Base-by-base conservation (phyloP, 768 basidiomycete species). In the Boletus coccyginus region DNA sequence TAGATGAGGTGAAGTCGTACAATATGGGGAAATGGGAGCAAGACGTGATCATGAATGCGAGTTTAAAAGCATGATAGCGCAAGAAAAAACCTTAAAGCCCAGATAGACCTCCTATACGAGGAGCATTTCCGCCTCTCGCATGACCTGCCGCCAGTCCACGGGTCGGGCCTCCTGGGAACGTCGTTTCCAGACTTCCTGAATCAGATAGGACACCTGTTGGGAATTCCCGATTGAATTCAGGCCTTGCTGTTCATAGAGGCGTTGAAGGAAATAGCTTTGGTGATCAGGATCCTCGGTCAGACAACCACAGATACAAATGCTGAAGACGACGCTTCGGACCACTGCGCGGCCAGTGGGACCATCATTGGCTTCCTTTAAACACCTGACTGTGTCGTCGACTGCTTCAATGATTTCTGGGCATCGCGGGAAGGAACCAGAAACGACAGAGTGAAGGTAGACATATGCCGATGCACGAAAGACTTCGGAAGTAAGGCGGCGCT, bases 251-350 rank as follows among this genome's bases (percentile, higher is more conserved):
- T 78, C 78, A 52, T 77, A 64, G 42, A 93, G 74, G 44, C 79
- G 72, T 11, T 62, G 61, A 27, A 71, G 60, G 14, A 92, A 73
- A 58, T 76, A 74, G 3, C 57, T 41, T 50, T 78, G 79, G 57
- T 84, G 73, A 1, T 52, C 52, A 5, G 36, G 56, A 50, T 81
- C 74, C 66, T 85, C 82, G 58, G 87, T 84, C 50, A 92, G 78
- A 60, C 80, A 84, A 1, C 89, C 89, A 57, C 82, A 82, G 50
- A 93, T 79, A 64, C 86, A 90, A 56, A 90, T 84, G 44, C 82
- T 81, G 63, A 92, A 90, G 62, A 92, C 88, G 29, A 89, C 90
- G 72, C 86, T 89, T 39, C 89, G 78, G 54, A 90, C 80, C 29
- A 92, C 86, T 14, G 80, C 77, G 42, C 78, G 77, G 46, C 78